These are phyloP conservation scores for Aspergillus cejpii DNA, from an alignment of 2,329 filamentous ascomycete genomes.

Conservation along the genomic window DNA sequence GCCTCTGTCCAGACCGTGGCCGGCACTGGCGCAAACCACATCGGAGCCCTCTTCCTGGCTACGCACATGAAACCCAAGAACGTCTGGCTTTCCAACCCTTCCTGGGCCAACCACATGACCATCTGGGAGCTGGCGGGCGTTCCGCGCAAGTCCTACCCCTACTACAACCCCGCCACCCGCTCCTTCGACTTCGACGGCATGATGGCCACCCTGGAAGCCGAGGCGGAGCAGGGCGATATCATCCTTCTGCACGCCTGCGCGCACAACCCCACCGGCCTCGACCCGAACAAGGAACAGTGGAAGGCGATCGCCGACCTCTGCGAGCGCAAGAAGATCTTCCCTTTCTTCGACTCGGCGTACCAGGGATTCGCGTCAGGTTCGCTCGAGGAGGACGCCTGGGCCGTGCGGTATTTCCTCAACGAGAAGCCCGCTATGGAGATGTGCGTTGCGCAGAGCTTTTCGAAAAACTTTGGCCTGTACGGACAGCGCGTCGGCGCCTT, in stretches of 20 bases:
- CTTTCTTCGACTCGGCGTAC: slow-evolving; percentile 97
- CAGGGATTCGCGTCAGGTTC: slow-evolving; percentile 94
- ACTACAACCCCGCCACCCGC: slow-evolving; percentile 64
- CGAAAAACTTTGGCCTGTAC: slow-evolving; percentile 72
- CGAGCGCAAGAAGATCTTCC: slow-evolving; percentile 75
- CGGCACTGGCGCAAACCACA: slow-evolving; percentile 86
- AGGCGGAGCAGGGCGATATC: slow-evolving; percentile 71
- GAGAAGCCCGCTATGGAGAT: slow-evolving; percentile 64
- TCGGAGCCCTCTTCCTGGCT: slow-evolving; percentile 83
- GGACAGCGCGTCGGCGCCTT: slow-evolving; percentile 92
- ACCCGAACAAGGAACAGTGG: slow-evolving; percentile 90
- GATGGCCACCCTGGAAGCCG: slow-evolving; percentile 80
- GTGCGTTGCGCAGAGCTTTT: slow-evolving; percentile 54
- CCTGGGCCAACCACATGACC: slow-evolving; percentile 96
- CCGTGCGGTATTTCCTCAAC: slow-evolving; percentile 84
- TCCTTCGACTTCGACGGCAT: slow-evolving; percentile 46
- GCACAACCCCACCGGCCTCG: slow-evolving; percentile 95
- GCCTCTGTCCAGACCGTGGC: slow-evolving; percentile 88
- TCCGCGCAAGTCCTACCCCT: slow-evolving; percentile 74
- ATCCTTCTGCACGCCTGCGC: slow-evolving; percentile 91
- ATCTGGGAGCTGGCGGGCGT: slow-evolving; percentile 76
- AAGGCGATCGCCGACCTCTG: slow-evolving; percentile 74
- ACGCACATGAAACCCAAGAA: slow-evolving; percentile 70
- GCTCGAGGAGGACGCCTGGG: slow-evolving; percentile 74
- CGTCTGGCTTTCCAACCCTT: slow-evolving; percentile 87